Conservation (phyloP, 1,284 basidiomycete genomes). For the Ganoderma meredithae region DNA sequence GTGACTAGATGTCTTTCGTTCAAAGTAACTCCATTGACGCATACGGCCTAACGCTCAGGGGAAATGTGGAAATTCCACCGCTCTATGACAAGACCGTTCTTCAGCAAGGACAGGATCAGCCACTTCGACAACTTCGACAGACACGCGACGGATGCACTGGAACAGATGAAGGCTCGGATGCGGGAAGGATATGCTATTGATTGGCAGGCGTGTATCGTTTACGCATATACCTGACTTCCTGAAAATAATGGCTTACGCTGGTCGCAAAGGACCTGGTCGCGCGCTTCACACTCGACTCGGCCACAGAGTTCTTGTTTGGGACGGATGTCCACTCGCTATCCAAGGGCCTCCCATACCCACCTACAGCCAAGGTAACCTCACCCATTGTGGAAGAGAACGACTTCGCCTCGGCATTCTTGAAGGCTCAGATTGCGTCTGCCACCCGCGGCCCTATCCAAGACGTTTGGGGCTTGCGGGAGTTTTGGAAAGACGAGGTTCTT, state of each 20-base stretch:
- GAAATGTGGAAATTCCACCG: conserved; percentile 9
- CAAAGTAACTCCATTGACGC: no score
- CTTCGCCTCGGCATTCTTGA: conserved; percentile 38
- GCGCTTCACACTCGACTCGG: conserved; percentile 49
- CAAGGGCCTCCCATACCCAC: conserved; percentile 40
- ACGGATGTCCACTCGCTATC: conserved; percentile 43
- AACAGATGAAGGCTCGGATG: conserved; percentile 47
- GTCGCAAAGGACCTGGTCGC: conserved; percentile 42
- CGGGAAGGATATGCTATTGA: conserved; percentile 54
- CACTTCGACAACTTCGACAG: conserved; percentile 59
- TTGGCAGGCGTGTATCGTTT: conserved; percentile 48
- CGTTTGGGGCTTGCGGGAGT: conserved; percentile 59
- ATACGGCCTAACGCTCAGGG: no score
- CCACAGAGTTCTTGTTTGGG: conserved; percentile 50
- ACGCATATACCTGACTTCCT: not conserved
- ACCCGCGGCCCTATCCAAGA: conserved; percentile 42
- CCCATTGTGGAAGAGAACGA: conserved; percentile 38
- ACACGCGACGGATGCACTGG: conserved; percentile 39
- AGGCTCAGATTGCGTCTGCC: conserved; percentile 47
- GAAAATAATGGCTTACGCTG: conserved; percentile 1
- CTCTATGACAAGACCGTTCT: no score
- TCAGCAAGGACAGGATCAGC: conserved; percentile 34
- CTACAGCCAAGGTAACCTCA: conserved; percentile 25
- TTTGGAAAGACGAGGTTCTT: conserved; percentile 51
- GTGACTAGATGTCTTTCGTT: no score